Conservation (phyloP, 2,329 filamentous ascomycete genomes). For the Pyrenophora tritici-repentis region DNA sequence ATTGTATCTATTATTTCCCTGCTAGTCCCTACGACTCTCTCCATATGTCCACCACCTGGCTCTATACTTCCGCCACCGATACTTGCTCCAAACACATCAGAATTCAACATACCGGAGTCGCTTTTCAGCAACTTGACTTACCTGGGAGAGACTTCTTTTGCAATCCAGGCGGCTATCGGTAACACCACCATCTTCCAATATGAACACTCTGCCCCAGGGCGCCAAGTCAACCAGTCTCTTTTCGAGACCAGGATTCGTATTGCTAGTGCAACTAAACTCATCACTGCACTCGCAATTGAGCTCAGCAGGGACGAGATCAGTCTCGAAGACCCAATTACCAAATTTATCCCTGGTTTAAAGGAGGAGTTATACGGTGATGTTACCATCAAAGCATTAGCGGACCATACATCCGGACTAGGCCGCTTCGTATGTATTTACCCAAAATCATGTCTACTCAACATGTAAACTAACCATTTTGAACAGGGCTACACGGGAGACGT, state of each 20-base stretch:
- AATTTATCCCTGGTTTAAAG: slow-evolving; percentile 28
- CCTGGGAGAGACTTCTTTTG: slow-evolving; percentile 25
- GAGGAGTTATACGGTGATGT: slow-evolving; percentile 24
- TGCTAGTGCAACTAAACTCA: slow-evolving; percentile 33
- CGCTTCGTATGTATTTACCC: slow-evolving; percentile 16
- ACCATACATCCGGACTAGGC: slow-evolving; percentile 33
- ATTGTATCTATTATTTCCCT: not conserved
- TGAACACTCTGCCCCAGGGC: slow-evolving; percentile 19
- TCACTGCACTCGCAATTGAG: slow-evolving; percentile 32
- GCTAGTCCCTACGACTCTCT: not conserved
- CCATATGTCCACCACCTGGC: slow-evolving; percentile 32
- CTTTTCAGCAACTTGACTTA: slow-evolving; percentile 10
- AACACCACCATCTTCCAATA: slow-evolving; percentile 21
- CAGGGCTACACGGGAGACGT: slow-evolving; percentile 33
- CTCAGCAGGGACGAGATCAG: slow-evolving; percentile 25
- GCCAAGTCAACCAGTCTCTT: slow-evolving; percentile 16
- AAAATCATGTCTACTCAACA: not conserved
- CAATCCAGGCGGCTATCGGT: slow-evolving; percentile 30
- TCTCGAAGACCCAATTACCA: slow-evolving; percentile 30
- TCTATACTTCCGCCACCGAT: slow-evolving; percentile 26
- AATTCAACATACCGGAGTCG: slow-evolving; percentile 8
- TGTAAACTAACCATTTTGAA: not conserved
- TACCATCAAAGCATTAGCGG: slow-evolving; percentile 25
- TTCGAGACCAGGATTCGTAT: slow-evolving; percentile 27
- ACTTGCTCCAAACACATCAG: slow-evolving; percentile 2